Evolutionary conservation across 257 asterid species (phyloP).

Genomic region (Leptodermis oblonga): DNA sequence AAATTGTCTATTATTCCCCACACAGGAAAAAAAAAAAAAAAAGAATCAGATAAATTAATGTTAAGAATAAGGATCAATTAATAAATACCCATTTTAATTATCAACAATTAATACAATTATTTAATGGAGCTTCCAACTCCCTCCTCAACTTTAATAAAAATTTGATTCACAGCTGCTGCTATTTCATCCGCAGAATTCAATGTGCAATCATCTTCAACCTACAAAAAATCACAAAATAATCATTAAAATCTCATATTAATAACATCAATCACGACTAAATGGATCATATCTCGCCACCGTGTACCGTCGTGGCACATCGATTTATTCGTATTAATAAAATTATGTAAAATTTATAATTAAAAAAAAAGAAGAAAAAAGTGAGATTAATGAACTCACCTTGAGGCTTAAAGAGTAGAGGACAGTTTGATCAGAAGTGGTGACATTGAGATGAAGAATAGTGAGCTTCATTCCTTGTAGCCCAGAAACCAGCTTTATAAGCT

Average conservation of each 20-base stretch:
- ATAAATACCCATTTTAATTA: neutral
- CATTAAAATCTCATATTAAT: neutral
- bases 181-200: conserved; percentile 35
- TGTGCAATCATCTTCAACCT: conserved; percentile 41
- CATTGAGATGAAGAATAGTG: conserved; percentile 38
- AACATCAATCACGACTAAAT: no score
- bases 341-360: no score
- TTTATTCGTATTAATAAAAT: no score
- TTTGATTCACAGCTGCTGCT: conserved; percentile 34
- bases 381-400: conserved; percentile 22
- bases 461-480: conserved; percentile 34
- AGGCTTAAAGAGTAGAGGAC: conserved; percentile 33
- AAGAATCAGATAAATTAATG: no score
- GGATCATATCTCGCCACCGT: no score
- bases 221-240: neutral
- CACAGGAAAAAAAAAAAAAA: no score
- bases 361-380: neutral
- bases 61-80: neutral
- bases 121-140: conserved; percentile 11
- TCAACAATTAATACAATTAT: neutral
- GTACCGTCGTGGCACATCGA: no score
- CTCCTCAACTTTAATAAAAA: conserved; percentile 23
- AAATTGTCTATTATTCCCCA: no score
- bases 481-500: conserved; percentile 27
- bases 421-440: conserved; percentile 26